Evolutionary conservation across 2,329 filamentous ascomycete genomes (phyloP).

Genomic region (Ophiognomonia clavigignenti-juglandacearum): DNA sequence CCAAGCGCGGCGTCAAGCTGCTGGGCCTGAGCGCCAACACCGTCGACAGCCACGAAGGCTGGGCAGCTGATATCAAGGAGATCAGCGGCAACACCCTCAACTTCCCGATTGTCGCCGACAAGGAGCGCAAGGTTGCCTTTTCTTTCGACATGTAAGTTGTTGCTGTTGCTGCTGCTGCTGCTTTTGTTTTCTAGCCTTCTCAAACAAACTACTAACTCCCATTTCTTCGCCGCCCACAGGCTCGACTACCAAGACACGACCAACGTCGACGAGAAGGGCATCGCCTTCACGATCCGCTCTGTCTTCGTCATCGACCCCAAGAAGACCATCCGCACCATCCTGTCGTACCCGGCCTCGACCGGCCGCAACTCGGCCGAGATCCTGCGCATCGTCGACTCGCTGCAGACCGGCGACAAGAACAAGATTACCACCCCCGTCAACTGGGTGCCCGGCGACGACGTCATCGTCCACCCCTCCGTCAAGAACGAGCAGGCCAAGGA

Average conservation of each 20-base stretch:
- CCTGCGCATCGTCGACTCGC: conserved; percentile 71
- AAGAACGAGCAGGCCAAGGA: conserved; percentile 81
- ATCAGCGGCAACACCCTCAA: conserved; percentile 64
- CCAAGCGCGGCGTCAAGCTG: conserved; percentile 82
- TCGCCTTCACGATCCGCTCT: conserved; percentile 89
- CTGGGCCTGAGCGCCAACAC: conserved; percentile 88
- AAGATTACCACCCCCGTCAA: conserved; percentile 85
- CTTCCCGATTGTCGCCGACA: conserved; percentile 81
- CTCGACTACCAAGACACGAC: conserved; percentile 76
- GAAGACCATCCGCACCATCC: conserved; percentile 89
- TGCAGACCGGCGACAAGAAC: conserved; percentile 83
- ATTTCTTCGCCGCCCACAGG: too few species aligned
- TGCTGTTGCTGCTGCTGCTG: too few species aligned
- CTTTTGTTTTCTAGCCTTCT: not conserved
- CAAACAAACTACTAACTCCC: not conserved
- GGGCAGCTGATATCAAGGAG: conserved; percentile 87
- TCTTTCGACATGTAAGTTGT: conserved; percentile 68
- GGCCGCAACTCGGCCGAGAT: conserved; percentile 80
- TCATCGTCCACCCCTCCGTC: conserved; percentile 82
- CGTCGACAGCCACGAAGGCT: conserved; percentile 74
- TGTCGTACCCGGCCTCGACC: conserved; percentile 88
- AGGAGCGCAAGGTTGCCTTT: conserved; percentile 69
- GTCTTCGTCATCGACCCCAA: conserved; percentile 92
- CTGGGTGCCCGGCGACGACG: conserved; percentile 84
- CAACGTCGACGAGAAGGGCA: conserved; percentile 76